These are phyloP conservation scores for Phellinidium pouzarii DNA, from an alignment of 1,284 basidiomycete species.

Conservation along the genomic window DNA sequence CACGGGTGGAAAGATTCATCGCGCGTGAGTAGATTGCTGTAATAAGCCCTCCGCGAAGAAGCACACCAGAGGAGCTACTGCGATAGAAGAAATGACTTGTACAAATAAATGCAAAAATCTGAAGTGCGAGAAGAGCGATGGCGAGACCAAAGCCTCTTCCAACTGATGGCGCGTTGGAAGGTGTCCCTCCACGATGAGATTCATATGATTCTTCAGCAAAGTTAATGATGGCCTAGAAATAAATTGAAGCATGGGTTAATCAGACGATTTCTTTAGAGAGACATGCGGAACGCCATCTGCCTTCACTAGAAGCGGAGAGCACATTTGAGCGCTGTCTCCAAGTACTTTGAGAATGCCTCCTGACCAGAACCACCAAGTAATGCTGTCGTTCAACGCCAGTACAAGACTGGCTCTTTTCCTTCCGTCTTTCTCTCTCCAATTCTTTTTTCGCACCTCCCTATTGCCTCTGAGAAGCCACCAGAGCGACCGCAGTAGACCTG, in stretches of 20 bases:
- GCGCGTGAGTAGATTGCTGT: constrained; percentile 82
- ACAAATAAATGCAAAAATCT: constrained; percentile 62
- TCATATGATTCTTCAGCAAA: constrained; percentile 65
- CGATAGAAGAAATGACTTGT: constrained; percentile 81
- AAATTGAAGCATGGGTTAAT: constrained; percentile 9
- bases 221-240: constrained; percentile 58
- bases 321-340: constrained; percentile 67
- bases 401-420: constrained; percentile 63
- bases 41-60: constrained; percentile 83
- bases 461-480: constrained; percentile 59
- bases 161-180: constrained; percentile 43
- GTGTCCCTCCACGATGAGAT: constrained; percentile 41
- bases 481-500: constrained; percentile 41
- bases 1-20: constrained; percentile 72
- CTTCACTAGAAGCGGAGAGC: constrained; percentile 74
- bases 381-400: constrained; percentile 74
- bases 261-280: background rate
- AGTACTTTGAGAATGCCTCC: constrained; percentile 73
- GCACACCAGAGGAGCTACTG: constrained; percentile 66
- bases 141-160: constrained; percentile 73
- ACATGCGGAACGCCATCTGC: constrained; percentile 26
- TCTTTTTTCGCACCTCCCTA: constrained; percentile 46
- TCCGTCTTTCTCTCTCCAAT: constrained; percentile 61
- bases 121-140: constrained; percentile 65
- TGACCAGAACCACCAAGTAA: constrained; percentile 80